These are phyloP conservation scores for Aspergillus japonicus DNA, from an alignment of 2,329 filamentous ascomycete genomes.

Conservation along the genomic window DNA sequence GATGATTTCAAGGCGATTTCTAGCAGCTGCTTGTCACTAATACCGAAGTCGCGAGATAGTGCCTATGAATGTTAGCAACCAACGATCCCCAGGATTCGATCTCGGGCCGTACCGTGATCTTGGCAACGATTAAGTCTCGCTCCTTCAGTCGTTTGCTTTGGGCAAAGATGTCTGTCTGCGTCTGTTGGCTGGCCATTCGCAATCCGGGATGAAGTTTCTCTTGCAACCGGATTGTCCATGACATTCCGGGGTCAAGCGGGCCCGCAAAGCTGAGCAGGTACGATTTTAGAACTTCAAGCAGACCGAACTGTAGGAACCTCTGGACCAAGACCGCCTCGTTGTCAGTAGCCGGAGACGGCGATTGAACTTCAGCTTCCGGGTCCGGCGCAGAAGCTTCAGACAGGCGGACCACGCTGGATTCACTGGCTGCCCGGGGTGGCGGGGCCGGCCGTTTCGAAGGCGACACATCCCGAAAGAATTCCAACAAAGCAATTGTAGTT, in stretches of 20 bases:
- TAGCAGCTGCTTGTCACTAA: constrained; percentile 51
- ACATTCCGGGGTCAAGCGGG: constrained; percentile 41
- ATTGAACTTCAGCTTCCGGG: constrained; percentile 54
- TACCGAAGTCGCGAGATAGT: constrained; percentile 54
- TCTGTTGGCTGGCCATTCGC: constrained; percentile 50
- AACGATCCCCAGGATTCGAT: too few relatives aligned
- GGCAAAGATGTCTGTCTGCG: constrained; percentile 53
- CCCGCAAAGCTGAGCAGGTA: constrained; percentile 50
- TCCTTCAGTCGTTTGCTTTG: constrained; percentile 50
- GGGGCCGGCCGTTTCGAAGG: constrained; percentile 59
- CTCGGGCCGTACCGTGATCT: constrained; percentile 47
- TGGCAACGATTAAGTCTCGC: constrained; percentile 56
- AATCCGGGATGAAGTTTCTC: constrained; percentile 56
- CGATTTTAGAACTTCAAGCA: constrained; percentile 62
- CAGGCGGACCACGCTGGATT: constrained; percentile 40
- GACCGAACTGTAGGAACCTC: constrained; percentile 60
- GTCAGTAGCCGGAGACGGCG: constrained; percentile 36
- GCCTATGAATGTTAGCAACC: constrained; percentile 34
- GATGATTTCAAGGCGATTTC: constrained; percentile 43
- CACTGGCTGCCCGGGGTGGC: constrained; percentile 58
- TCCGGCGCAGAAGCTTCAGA: constrained; percentile 50
- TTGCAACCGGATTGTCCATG: constrained; percentile 52
- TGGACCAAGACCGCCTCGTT: constrained; percentile 54
- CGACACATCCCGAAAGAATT: constrained; percentile 57
- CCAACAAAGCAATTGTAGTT: constrained; percentile 57